phyloP scores from a whole-genome alignment of 768 basidiomycete genomes.

The Podaxis rugospora region DNA sequence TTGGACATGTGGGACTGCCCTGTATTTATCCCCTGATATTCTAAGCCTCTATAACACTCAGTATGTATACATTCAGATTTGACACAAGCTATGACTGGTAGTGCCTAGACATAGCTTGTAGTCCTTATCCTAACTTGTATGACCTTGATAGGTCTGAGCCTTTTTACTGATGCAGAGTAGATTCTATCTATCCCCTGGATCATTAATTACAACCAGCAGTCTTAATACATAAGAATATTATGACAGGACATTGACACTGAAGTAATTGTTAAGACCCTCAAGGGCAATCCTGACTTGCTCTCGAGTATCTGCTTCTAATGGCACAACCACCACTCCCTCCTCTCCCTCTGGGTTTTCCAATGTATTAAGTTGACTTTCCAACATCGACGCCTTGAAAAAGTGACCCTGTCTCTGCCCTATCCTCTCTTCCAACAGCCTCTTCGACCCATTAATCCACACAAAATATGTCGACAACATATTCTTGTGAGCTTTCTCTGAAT shows the following conservation, averaged over 20 bases:
- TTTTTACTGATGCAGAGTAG: too few relatives aligned
- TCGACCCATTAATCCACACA: constrained; percentile 68
- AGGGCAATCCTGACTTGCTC: constrained; percentile 49
- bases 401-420: constrained; percentile 66
- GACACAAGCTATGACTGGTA: too few relatives aligned
- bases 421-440: constrained; percentile 52
- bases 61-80: too few relatives aligned
- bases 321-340: constrained; percentile 62
- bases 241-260: background rate
- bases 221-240: too few relatives aligned
- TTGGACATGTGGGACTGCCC: too few relatives aligned
- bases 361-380: constrained; percentile 71
- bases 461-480: constrained; percentile 61
- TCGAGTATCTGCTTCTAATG: constrained; percentile 45
- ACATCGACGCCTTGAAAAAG: constrained; percentile 82
- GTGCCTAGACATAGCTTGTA: too few relatives aligned
- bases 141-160: too few relatives aligned
- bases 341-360: constrained; percentile 70
- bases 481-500: constrained; percentile 23
- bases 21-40: too few relatives aligned
- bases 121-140: too few relatives aligned
- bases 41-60: too few relatives aligned
- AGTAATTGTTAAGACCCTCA: constrained; percentile 29
- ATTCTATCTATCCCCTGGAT: too few relatives aligned
- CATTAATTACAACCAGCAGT: too few relatives aligned